phyloP scores from a whole-genome alignment of 352 stramenopile species.

The Phytophthora pluvialis region DNA sequence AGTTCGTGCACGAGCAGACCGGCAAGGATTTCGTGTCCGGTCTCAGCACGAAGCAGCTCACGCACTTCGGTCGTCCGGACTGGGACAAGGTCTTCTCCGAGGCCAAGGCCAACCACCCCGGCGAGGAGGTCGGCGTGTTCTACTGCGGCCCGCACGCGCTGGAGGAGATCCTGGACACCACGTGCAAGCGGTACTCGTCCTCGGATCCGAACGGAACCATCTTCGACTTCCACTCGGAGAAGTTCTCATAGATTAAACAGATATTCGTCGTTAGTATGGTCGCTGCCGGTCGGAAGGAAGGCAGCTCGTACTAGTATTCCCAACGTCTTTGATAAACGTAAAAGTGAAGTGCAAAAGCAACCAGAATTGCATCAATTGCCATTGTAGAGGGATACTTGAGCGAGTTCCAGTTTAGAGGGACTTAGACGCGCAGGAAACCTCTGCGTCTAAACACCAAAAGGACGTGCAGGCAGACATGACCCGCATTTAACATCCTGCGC shows the following conservation, averaged over 20 bases:
- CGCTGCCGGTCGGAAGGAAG: slow-evolving; percentile 21
- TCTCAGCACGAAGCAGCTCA: slow-evolving; percentile 79
- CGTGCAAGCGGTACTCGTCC: slow-evolving; percentile 75
- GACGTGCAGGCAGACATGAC: background rate
- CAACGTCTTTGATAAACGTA: slow-evolving; percentile 18
- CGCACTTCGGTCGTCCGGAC: slow-evolving; percentile 87
- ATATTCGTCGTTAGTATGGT: slow-evolving; percentile 32
- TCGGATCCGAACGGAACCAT: slow-evolving; percentile 54
- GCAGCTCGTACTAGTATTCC: slow-evolving; percentile 21
- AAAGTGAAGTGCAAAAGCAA: slow-evolving; percentile 23
- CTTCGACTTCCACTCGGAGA: slow-evolving; percentile 89
- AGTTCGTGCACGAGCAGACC: slow-evolving; percentile 81
- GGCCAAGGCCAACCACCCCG: slow-evolving; percentile 49
- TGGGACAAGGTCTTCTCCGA: slow-evolving; percentile 82
- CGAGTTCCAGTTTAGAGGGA: background rate
- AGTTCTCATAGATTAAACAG: slow-evolving; percentile 63
- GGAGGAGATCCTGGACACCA: slow-evolving; percentile 76
- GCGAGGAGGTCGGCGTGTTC: slow-evolving; percentile 88
- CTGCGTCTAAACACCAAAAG: background rate
- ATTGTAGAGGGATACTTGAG: slow-evolving; percentile 7
- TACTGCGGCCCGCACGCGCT: slow-evolving; percentile 84
- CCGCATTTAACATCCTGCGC: slow-evolving; percentile 3
- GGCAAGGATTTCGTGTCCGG: slow-evolving; percentile 85
- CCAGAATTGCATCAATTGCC: background rate
- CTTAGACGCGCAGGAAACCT: background rate